phyloP scores from a whole-genome alignment of 129 eudicot genomes.

The Calendula officinalis region DNA sequence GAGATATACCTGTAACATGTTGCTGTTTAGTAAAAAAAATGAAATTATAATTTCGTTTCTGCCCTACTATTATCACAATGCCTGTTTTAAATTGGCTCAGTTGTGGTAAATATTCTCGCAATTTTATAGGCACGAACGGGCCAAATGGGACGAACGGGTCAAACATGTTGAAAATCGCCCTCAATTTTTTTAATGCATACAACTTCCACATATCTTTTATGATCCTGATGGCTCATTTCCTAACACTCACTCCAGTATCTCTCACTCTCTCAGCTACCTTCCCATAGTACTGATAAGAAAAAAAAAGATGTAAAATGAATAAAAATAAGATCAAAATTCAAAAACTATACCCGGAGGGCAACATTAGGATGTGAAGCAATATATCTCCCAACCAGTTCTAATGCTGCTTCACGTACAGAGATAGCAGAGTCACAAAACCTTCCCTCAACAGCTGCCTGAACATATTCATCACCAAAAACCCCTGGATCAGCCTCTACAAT shows the following conservation, averaged over 20 bases:
- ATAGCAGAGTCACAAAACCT: slow-evolving; percentile 96
- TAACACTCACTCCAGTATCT: slow-evolving; percentile 96
- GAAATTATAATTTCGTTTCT: too few relatives aligned
- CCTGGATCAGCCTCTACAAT: slow-evolving; percentile 99
- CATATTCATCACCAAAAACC: slow-evolving; percentile 82
- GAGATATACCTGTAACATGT: too few relatives aligned
- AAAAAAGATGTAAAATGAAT: slow-evolving; percentile 15
- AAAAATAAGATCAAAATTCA: background rate
- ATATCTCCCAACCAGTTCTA: slow-evolving; percentile 95
- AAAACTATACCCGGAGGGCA: slow-evolving; percentile 63
- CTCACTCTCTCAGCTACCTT: slow-evolving; percentile 96
- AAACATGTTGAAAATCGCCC: too few relatives aligned
- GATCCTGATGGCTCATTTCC: slow-evolving; percentile 94
- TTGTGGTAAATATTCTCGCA: too few relatives aligned
- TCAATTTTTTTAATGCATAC: too few relatives aligned
- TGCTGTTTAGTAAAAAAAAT: too few relatives aligned
- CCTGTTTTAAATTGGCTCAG: too few relatives aligned
- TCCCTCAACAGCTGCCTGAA: slow-evolving; percentile 95
- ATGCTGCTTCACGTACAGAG: slow-evolving; percentile 96
- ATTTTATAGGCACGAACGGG: too few relatives aligned
- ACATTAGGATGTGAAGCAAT: slow-evolving; percentile 99
- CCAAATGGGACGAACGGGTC: too few relatives aligned
- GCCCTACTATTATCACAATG: too few relatives aligned
- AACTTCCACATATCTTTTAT: slow-evolving; percentile 77
- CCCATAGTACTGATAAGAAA: slow-evolving; percentile 68